A percentile compares a stretch with the other conserved stretches of the same genome.
These are phyloP conservation scores for Tephrocybe sp. DNA, from an alignment of 768 basidiomycete species.

Conservation along the genomic window DNA sequence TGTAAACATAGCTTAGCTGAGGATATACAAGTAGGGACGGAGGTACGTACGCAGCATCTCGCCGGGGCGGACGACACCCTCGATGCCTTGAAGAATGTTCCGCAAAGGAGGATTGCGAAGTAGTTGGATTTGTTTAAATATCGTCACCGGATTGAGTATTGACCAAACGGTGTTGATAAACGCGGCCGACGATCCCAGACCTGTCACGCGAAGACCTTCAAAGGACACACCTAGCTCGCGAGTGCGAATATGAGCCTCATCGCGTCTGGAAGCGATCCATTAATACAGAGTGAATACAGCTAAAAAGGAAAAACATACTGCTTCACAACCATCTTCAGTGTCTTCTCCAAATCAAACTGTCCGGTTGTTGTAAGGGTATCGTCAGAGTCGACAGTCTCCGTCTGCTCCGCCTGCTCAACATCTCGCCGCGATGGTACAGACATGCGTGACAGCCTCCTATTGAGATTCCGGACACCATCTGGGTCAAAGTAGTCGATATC, in stretches of 20 bases:
- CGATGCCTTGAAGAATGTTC: conserved; percentile 61
- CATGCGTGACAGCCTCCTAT: conserved; percentile 33
- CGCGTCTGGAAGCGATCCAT: not conserved
- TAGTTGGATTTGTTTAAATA: conserved; percentile 42
- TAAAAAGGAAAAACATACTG: conserved; percentile 24
- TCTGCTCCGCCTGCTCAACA: not conserved
- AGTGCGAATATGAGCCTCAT: conserved; percentile 33
- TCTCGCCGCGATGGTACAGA: conserved; percentile 12
- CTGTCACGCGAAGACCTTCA: conserved; percentile 56
- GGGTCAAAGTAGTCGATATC: conserved; percentile 56
- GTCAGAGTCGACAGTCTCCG: conserved; percentile 20
- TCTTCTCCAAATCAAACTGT: conserved; percentile 38
- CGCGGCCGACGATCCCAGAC: conserved; percentile 54
- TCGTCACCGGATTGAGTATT: conserved; percentile 50
- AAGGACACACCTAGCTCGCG: conserved; percentile 58
- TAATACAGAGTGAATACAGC: not conserved
- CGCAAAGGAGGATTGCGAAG: conserved; percentile 61
- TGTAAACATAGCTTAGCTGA: conserved; percentile 22
- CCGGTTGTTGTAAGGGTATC: conserved; percentile 24
- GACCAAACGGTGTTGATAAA: conserved; percentile 63
- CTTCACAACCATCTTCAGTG: conserved; percentile 27
- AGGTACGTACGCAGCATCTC: conserved; percentile 75
- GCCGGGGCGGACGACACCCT: conserved; percentile 64
- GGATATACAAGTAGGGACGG: not conserved
- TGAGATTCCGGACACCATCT: conserved; percentile 42